Evolutionary conservation across 495 filamentous ascomycete species (phyloP), one percentile per base, ranked within the genome.

Genomic region (Collariella sp.): DNA sequence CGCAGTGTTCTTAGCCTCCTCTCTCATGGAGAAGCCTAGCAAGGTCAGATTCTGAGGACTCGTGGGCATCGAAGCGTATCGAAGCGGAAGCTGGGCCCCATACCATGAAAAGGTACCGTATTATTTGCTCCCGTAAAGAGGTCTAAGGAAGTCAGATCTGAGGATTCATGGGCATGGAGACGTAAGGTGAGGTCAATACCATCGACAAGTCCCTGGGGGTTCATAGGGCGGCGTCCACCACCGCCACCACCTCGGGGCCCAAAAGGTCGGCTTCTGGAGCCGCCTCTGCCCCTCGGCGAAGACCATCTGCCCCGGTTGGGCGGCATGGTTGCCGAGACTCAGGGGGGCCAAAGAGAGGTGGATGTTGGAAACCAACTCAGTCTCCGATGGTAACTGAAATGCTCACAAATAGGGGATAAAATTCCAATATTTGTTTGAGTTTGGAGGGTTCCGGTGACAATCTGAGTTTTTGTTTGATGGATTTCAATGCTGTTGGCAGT

Each of bases 1-100:
- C 65, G 81, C 80, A 18, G 88, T 91, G 58, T 89, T 85, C 44
- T 80, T 81, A 54, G 87, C 89, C 70, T 89, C 89, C 50, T 93
- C 83, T 46, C 76, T 73, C 71, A 94, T 76, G 0, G 84, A 83
- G 55, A 86, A 80, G 23, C 62, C 75, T 72, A 46, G 50, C 26
- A 13, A 29, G 20, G 54, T 61, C 26, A 65, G 57, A 52, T 62
- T 60, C 52, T 50, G 16, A 15, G 36, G 5, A 19, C 38, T 34
- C 22, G 7, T 47, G 24, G 29, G 6, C 42, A 42, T 42, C 16
- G 40, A 26, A n/a, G n/a, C n/a, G n/a, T n/a, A n/a, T n/a, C n/a
- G n/a, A n/a, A n/a, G n/a, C 15, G 23, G 33, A 23, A 20, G 16
- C 11, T 35, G n/a, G n/a, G n/a, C n/a, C n/a, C n/a, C n/a, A n/a